Conservation (phyloP, 495 filamentous ascomycete species). For the Daldinia caldariorum region DNA sequence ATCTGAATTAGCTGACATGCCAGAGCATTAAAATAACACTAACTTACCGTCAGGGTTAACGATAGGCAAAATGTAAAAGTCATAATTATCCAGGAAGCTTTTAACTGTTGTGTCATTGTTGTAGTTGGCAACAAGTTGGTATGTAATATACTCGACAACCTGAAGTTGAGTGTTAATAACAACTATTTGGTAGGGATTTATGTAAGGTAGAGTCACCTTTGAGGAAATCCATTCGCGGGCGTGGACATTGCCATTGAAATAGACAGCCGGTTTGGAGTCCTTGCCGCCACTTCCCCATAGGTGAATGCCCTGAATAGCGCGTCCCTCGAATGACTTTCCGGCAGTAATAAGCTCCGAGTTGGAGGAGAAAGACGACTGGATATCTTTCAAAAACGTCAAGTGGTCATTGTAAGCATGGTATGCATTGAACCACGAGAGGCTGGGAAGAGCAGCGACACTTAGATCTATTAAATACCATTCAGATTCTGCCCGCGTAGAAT, state of each 20-base stretch:
- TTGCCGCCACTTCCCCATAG: conserved; percentile 66
- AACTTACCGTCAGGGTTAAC: conserved; percentile 69
- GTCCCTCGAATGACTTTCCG: conserved; percentile 62
- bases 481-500: conserved; percentile 1
- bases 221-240: conserved; percentile 72
- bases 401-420: conserved; percentile 69
- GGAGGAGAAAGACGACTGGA: conserved; percentile 59
- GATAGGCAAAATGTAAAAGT: conserved; percentile 71
- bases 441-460: conserved; percentile 42
- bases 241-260: conserved; percentile 70
- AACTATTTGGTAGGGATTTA: too few species aligned
- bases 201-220: conserved; percentile 43
- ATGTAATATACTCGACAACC: conserved; percentile 66
- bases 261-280: conserved; percentile 65
- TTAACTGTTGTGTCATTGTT: conserved; percentile 55
- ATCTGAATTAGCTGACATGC: conserved; percentile 2
- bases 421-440: conserved; percentile 62
- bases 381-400: conserved; percentile 60
- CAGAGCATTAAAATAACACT: neutral
- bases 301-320: conserved; percentile 67
- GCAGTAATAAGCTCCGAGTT: conserved; percentile 65
- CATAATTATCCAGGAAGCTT: conserved; percentile 65
- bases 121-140: conserved; percentile 62
- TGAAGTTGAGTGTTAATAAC: conserved; percentile 26
- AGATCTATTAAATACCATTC: conserved; percentile 10